phyloP scores from a whole-genome alignment of 441 rosid genomes.

The Mallotus japonicus region DNA sequence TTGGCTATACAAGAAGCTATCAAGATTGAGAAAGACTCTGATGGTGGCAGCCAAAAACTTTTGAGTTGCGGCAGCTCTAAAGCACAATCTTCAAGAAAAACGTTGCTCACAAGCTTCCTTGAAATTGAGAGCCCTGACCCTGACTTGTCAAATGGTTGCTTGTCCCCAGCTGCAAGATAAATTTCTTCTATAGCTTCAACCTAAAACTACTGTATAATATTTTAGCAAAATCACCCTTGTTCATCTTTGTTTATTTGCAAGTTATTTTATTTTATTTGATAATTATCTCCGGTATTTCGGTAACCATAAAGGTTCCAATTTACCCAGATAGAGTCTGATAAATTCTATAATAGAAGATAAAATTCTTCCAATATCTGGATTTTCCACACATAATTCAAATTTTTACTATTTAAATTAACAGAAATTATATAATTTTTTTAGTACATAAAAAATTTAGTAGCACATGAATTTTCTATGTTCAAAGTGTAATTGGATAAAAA shows the following conservation, averaged over 20 bases:
- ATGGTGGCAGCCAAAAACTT: slow-evolving; percentile 35
- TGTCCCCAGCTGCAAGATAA: slow-evolving; percentile 75
- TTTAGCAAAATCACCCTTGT: slow-evolving; percentile 9
- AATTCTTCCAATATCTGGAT: too few relatives aligned
- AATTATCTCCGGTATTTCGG: too few relatives aligned
- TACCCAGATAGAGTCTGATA: too few relatives aligned
- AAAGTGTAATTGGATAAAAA: too few relatives aligned
- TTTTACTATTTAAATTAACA: too few relatives aligned
- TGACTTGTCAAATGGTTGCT: slow-evolving; percentile 63
- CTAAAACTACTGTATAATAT: not conserved
- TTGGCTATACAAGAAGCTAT: slow-evolving; percentile 78
- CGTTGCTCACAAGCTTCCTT: slow-evolving; percentile 81
- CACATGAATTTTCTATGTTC: too few relatives aligned
- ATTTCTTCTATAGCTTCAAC: not conserved
- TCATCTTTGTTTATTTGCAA: not conserved
- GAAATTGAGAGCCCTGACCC: slow-evolving; percentile 88
- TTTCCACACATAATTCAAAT: too few relatives aligned
- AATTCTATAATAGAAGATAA: too few relatives aligned
- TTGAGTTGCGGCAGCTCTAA: slow-evolving; percentile 38
- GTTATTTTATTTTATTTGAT: too few relatives aligned
- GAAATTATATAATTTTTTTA: too few relatives aligned
- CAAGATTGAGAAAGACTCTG: slow-evolving; percentile 59
- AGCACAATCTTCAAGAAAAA: slow-evolving; percentile 75
- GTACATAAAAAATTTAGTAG: too few relatives aligned
- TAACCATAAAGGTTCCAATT: too few relatives aligned